A percentile compares a stretch with the other conserved stretches of the same genome.
Evolutionary conservation across 495 filamentous ascomycete genomes (phyloP).

Genomic region (Xylaria sp.): DNA sequence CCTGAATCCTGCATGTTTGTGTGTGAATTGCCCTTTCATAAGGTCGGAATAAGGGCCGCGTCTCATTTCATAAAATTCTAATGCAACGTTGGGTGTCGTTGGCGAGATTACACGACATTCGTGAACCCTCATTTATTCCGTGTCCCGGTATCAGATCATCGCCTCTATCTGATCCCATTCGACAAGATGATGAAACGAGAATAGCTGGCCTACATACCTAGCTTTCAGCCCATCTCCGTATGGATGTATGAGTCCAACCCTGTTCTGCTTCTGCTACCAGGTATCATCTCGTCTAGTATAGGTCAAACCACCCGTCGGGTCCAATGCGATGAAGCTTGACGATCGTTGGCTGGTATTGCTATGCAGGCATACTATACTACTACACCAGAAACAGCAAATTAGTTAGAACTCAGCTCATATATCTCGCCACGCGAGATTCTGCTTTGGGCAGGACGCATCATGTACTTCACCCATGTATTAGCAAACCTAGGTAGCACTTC

Average conservation of each 20-base stretch:
- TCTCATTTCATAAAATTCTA: background rate
- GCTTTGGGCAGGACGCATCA: background rate
- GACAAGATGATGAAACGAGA: background rate
- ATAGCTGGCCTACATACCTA: background rate
- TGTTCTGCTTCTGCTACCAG: background rate
- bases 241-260: background rate
- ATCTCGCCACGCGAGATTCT: constrained; percentile 1
- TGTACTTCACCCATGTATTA: constrained; percentile 3
- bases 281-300: background rate
- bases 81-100: background rate
- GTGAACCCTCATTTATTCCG: background rate
- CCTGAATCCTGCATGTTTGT: background rate
- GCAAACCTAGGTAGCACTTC: background rate
- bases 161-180: background rate
- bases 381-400: background rate
- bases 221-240: background rate
- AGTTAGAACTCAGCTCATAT: background rate
- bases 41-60: too few relatives aligned
- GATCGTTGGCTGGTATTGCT: background rate
- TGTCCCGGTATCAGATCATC: background rate
- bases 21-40: background rate
- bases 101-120: background rate
- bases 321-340: background rate
- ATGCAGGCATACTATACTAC: background rate
- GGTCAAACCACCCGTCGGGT: background rate